Evolutionary conservation across 2,329 filamentous ascomycete species (phyloP).

Genomic region (Cytospora piceae): DNA sequence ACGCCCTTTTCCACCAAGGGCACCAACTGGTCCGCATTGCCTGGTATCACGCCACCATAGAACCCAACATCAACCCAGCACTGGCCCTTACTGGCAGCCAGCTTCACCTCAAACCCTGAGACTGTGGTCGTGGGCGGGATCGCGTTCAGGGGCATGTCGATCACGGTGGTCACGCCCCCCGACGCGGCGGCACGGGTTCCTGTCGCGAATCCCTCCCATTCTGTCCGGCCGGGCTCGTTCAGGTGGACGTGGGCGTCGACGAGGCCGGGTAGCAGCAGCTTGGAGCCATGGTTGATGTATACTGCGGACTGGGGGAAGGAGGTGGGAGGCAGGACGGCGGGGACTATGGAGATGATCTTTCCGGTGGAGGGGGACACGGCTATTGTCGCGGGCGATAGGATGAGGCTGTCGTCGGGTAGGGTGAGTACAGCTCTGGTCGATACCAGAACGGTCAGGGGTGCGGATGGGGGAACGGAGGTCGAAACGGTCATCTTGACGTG

Average conservation of each 20-base stretch:
- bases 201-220: constrained; percentile 98
- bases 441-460: constrained; percentile 71
- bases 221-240: constrained; percentile 93
- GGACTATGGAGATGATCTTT: constrained; percentile 79
- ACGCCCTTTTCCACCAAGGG: constrained; percentile 84
- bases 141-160: constrained; percentile 97
- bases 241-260: constrained; percentile 98
- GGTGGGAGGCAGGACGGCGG: constrained; percentile 72
- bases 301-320: constrained; percentile 72
- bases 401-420: constrained; percentile 62
- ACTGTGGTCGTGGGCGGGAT: constrained; percentile 96
- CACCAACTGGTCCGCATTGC: constrained; percentile 79
- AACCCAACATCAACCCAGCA: constrained; percentile 99
- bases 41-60: constrained; percentile 92
- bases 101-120: constrained; percentile 78
- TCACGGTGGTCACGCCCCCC: constrained; percentile 92
- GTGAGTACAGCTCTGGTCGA: constrained; percentile 84
- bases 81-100: constrained; percentile 79
- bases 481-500: constrained; percentile 39
- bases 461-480: constrained; percentile 35
- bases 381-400: constrained; percentile 81
- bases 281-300: constrained; percentile 84
- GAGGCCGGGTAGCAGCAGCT: constrained; percentile 84
- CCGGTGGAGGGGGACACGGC: constrained; percentile 77
- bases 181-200: constrained; percentile 93